These are phyloP conservation scores for Tetrapisispora nanseiensis DNA, from an alignment of 805 yeast species.

Conservation along the genomic window DNA sequence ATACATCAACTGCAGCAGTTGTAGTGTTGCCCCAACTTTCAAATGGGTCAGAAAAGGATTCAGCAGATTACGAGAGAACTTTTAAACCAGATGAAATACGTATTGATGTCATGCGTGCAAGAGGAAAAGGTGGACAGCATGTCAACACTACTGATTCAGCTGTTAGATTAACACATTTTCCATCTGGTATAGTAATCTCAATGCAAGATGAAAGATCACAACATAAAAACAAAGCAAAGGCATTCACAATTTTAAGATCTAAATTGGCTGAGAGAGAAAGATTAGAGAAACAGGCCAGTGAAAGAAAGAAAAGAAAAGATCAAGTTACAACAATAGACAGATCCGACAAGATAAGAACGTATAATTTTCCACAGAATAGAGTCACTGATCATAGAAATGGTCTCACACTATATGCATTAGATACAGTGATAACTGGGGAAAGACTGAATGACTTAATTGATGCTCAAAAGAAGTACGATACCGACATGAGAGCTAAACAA, in stretches of 20 bases:
- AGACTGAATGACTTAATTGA: conserved; percentile 47
- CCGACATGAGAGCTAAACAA: conserved; percentile 35
- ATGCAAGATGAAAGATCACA: conserved; percentile 96
- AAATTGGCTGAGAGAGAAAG: conserved; percentile 76
- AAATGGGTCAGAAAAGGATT: conserved; percentile 40
- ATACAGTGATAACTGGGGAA: conserved; percentile 53
- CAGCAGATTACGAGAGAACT: conserved; percentile 49
- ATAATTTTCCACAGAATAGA: conserved; percentile 86
- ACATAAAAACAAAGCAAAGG: conserved; percentile 88
- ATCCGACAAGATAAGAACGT: conserved; percentile 87
- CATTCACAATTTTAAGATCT: conserved; percentile 71
- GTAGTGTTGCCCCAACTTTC: conserved; percentile 80
- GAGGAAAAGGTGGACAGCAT: conserved; percentile 97
- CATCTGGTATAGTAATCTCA: conserved; percentile 78
- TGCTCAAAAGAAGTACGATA: conserved; percentile 39
- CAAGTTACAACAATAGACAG: conserved; percentile 87
- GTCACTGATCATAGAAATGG: conserved; percentile 92
- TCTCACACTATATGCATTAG: conserved; percentile 63
- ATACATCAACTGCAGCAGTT: conserved; percentile 94
- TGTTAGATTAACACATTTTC: conserved; percentile 82
- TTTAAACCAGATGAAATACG: conserved; percentile 83
- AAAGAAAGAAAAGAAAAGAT: conserved; percentile 56
- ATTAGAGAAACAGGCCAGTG: conserved; percentile 51
- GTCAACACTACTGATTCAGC: conserved; percentile 97
- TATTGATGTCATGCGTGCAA: conserved; percentile 93